phyloP scores from a whole-genome alignment of 257 asterid species.

The Scutellaria barbata region DNA sequence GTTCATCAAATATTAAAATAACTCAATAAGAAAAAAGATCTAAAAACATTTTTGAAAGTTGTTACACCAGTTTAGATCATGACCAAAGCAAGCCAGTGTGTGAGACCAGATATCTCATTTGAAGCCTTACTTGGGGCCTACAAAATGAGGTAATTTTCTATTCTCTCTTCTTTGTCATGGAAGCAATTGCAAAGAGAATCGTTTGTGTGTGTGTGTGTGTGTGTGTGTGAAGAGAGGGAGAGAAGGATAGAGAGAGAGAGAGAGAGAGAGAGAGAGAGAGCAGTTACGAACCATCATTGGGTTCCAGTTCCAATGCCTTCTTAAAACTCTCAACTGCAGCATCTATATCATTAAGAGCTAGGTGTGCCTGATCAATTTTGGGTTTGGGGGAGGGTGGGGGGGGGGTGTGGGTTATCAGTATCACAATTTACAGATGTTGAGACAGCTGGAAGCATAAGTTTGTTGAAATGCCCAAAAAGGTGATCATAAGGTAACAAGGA shows the following conservation, averaged over 20 bases:
- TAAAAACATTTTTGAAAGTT: not conserved
- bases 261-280: not conserved
- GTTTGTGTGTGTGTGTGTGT: no score
- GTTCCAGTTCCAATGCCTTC: constrained; percentile 91
- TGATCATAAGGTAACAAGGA: constrained; percentile 1
- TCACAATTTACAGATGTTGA: constrained; percentile 31
- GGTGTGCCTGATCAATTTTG: constrained; percentile 64
- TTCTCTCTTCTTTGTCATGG: not conserved
- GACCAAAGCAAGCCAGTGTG: not conserved
- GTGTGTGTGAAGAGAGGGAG: no score
- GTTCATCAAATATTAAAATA: not conserved
- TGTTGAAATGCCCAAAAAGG: not conserved
- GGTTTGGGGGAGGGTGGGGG: not conserved
- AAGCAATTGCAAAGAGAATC: not conserved
- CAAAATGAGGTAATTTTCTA: not conserved
- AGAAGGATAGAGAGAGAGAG: constrained; percentile 5
- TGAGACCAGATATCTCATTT: not conserved
- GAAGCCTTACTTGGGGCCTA: not conserved
- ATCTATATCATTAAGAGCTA: constrained; percentile 92
- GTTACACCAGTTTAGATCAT: not conserved
- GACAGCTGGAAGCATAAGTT: constrained; percentile 9
- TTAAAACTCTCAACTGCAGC: constrained; percentile 87
- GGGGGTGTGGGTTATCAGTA: not conserved
- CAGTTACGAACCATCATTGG: constrained; percentile 77
- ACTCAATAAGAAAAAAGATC: not conserved